Base-by-base conservation (phyloP, 148 eudicot genomes). In the Fallopia convolvulus region DNA sequence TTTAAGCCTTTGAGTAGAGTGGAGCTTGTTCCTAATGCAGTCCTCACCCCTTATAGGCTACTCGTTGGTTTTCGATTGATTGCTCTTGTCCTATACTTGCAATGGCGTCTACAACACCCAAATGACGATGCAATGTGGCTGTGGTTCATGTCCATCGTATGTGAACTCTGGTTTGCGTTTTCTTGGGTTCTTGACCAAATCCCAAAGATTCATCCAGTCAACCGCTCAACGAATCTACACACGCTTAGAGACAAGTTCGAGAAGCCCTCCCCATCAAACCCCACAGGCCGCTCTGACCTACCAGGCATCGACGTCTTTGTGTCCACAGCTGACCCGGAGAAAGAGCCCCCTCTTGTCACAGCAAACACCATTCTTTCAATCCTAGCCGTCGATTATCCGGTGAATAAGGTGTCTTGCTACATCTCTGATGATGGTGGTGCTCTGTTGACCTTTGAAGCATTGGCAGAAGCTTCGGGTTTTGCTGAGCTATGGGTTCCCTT, bases 401-500 rank as follows among this genome's bases (percentile, higher is more conserved):
- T 91, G 1, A 94, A 93, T 77, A 91, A 93, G 84, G 40, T 90
- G 13, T 79, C 97, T 30, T 91, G 97, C 76, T 93, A 93, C 56
- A 63, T 93, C 47, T 93, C 98, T 0, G 98, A 93, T 65, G 98
- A 93, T 56, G 98, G 98, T 13, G 98, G 97, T 5, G 97, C 98
- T 36, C 84, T 91, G 0, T 83, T 91, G 14, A 93, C 90, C 8
- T 92, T 92, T 42, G 97, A 92, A 72, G 95, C 97, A 21, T 88
- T 92, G 95, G 97, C 97, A 0, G 98, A 93, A 80, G 98, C 98
- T 23, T 89, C 91, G 11, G 90, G 94, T 32, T 93, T 93, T 60
- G 98, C 98, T 5, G 92, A 93, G 76, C 21, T 91, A 61, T 93
- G 98, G 98, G 97, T 93, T 32, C 97, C 98, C 6, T 93, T 93